Evolutionary conservation across 2,329 filamentous ascomycete species (phyloP), one percentile per base, ranked within the genome.

Genomic region (Diaporthe citri): DNA sequence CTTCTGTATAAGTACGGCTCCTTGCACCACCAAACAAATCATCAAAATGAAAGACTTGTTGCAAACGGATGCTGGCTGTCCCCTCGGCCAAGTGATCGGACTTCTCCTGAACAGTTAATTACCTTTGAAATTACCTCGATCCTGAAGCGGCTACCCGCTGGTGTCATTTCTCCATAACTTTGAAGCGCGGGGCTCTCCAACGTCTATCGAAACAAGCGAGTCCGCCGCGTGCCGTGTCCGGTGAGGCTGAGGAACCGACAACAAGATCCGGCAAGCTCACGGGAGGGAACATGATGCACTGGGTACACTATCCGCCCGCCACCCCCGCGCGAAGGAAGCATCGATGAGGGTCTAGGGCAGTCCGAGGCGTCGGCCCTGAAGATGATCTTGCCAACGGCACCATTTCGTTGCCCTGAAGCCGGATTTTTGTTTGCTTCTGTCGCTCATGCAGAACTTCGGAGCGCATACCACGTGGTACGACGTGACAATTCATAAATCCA

Each of bases 401-500:
- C 34, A 36, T 51, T n/a, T 52, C 46, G 17, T 43, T 41, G 43
- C 46, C 46, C 25, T 48, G 34, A 39, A 46, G 48, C 46, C n/a
- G 57, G 48, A 55, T 31, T 25, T 55, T 55, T 72, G 71, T 72
- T 72, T 72, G 71, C 57, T 72, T 64, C 34, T 62, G 46, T 43
- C 46, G 12, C 70, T 56, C 48, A 55, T 72, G 71, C 71, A 72
- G 46, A 36, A 64, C 46, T 56, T 55, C 28, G 46, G 39, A 46
- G 46, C 34, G 62, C 28, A 55, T 72, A 43, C 71, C 57, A 41
- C 67, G 13, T 43, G 71, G 75, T 76, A 59, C 73, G 39, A 76
- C 73, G 46, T 76, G 75, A 76, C 73, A 59, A 15, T 76, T 76
- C 75, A 72, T 31, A 72, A 60, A 51, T 20, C n/a, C 34, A 36